A percentile compares a stretch with the other conserved stretches of the same genome.
Evolutionary conservation across 2,329 filamentous ascomycete genomes (phyloP).

Genomic region (Drechslerella coelobrocha): DNA sequence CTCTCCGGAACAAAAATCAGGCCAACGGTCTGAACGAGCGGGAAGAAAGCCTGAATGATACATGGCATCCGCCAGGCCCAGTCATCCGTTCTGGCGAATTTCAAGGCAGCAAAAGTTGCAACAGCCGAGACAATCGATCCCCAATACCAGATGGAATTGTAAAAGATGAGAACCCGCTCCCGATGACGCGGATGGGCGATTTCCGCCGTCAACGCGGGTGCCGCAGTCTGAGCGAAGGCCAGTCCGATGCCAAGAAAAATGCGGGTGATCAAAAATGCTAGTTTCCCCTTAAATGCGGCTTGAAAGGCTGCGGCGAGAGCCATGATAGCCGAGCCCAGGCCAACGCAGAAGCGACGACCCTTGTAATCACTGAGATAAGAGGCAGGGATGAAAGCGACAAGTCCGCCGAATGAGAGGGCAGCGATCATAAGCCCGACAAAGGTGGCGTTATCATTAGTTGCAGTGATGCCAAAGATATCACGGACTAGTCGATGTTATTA

Average conservation of each 20-base stretch:
- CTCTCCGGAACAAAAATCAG: constrained; percentile 12
- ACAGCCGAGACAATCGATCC: constrained; percentile 11
- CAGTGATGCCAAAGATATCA: neutral
- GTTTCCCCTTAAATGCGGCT: neutral
- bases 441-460: neutral
- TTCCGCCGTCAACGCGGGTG: constrained; percentile 19
- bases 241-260: constrained; percentile 13
- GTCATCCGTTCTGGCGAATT: neutral
- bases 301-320: neutral
- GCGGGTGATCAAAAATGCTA: constrained; percentile 8
- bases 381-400: constrained; percentile 1
- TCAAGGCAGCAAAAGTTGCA: neutral
- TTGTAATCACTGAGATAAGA: constrained; percentile 9
- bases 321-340: constrained; percentile 8
- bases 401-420: constrained; percentile 1
- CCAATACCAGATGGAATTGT: constrained; percentile 36
- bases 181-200: constrained; percentile 21
- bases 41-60: constrained; percentile 18
- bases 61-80: constrained; percentile 34
- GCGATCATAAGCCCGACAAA: constrained; percentile 5
- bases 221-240: constrained; percentile 29
- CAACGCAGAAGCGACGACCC: constrained; percentile 11
- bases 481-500: constrained; percentile 12
- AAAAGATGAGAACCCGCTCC: constrained; percentile 10
- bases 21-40: constrained; percentile 4